Base-by-base conservation (phyloP, 2,329 filamentous ascomycete species). In the Paraphoma sp. region DNA sequence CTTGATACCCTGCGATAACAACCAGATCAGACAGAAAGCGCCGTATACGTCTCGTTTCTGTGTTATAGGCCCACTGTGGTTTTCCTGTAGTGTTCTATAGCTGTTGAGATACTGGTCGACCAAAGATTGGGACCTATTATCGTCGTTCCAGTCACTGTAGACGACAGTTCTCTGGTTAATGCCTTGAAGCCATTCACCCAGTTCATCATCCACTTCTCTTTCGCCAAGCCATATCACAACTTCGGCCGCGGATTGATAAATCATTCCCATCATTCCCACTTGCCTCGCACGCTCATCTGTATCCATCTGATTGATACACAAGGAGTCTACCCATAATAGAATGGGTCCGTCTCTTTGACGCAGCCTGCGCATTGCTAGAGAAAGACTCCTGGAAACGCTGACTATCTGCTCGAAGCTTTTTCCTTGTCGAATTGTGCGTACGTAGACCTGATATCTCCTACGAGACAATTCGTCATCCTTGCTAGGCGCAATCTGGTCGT, bases 141-240 rank as follows among this genome's bases (percentile, higher is more conserved):
- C 11, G 40, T 42, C 10, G 40, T 42, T 42, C 40, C 40, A 42
- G n/a, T 42, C 40, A 42, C 40, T 42, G 16, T 42, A 42, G 11
- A 42, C 18, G 14, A 46, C 23, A 46, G 44, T 46, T 29, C 44
- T 30, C 31, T 29, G 29, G 23, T 46, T 14, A 3, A 31, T 46
- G 23, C 23, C 44, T 30, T 30, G 28, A 6, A 46, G 28, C 44
- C 23, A 46, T 31, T 46, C 44, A 16, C 44, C 44, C 12, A 46
- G 11, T 30, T 46, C 44, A 31, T 46, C 44, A 8, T 47, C 29
- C 28, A 17, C 14, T 5, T 47, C 28, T 36, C n/a, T 36, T 12
- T 47, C 45, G 5, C 45, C 45, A 17, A 47, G 29, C 45, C 45
- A 47, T 9, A 47, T 47, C 6, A 47, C 33, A 28, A 47, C 45